A percentile compares a stretch with the other conserved stretches of the same genome.
These are phyloP conservation scores for Coemansia sp. DNA, from an alignment of 192 early-diverging fungal species.

Conservation along the genomic window DNA sequence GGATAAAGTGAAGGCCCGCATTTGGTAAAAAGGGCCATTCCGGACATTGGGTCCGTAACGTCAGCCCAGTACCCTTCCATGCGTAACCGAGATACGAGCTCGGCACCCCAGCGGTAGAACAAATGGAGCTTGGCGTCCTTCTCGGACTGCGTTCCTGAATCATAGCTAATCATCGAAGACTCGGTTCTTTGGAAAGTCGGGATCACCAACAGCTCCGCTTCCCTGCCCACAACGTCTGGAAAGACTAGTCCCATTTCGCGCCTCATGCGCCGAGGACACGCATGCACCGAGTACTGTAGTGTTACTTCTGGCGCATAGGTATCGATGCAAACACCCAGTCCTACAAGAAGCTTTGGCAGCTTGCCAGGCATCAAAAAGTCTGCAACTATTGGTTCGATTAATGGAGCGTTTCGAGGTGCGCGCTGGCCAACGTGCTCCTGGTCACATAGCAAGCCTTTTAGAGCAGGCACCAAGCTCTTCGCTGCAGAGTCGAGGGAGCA, in stretches of 20 bases:
- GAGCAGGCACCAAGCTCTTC: no score
- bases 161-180: conserved; percentile 74
- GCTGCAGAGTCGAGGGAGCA: no score
- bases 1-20: conserved; percentile 78
- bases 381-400: conserved; percentile 19
- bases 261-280: conserved; percentile 52
- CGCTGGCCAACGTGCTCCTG: neutral
- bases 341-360: conserved; percentile 16
- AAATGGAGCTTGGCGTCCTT: conserved; percentile 79
- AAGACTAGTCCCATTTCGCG: conserved; percentile 73
- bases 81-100: conserved; percentile 54
- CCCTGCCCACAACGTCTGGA: conserved; percentile 50
- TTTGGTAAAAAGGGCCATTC: conserved; percentile 59
- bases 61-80: conserved; percentile 78
- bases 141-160: conserved; percentile 65
- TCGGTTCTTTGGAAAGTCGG: conserved; percentile 75
- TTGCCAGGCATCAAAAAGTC: conserved; percentile 15
- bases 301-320: neutral
- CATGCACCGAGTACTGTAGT: conserved; percentile 45
- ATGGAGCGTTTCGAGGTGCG: neutral
- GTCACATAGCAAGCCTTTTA: neutral
- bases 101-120: conserved; percentile 70
- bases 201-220: conserved; percentile 63
- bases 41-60: conserved; percentile 87
- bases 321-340: conserved; percentile 16